Evolutionary conservation across 306 rosid genomes (phyloP).

Genomic region (Begonia fuchsioides): DNA sequence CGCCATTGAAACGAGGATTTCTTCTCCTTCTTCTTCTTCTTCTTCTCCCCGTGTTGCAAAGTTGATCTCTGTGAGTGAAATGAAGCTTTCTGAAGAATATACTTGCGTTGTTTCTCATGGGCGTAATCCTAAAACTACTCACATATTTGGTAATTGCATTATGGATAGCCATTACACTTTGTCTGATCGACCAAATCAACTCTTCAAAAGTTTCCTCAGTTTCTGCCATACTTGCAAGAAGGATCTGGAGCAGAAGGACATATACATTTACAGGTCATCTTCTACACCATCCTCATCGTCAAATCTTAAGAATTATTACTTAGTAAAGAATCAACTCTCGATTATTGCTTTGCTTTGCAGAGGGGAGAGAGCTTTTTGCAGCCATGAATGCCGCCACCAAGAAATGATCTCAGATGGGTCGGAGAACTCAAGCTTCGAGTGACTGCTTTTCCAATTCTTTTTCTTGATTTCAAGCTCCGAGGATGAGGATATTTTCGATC

Average conservation of each 20-base stretch:
- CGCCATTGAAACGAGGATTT: no score
- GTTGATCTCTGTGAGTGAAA: constrained; percentile 35
- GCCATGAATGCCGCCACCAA: background rate
- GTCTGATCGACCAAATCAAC: background rate
- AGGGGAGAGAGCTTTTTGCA: constrained; percentile 1
- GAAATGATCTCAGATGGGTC: background rate
- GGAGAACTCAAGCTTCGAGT: no score
- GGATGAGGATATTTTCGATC: no score
- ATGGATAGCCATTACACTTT: constrained; percentile 27
- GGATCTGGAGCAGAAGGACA: background rate
- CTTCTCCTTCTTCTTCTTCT: no score
- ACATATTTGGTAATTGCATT: constrained; percentile 64
- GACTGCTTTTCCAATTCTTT: no score
- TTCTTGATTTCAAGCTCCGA: no score
- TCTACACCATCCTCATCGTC: background rate
- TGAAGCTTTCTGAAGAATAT: constrained; percentile 75
- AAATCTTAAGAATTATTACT: background rate
- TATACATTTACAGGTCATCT: background rate
- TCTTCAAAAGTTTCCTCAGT: background rate
- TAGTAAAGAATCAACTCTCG: background rate
- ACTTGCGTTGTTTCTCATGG: constrained; percentile 77
- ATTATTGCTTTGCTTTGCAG: background rate
- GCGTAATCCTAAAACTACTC: constrained; percentile 67
- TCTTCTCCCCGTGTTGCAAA: background rate
- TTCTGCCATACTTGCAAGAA: background rate